Evolutionary conservation across 2,329 filamentous ascomycete species (phyloP).

Genomic region (Fonsecaea monophora): DNA sequence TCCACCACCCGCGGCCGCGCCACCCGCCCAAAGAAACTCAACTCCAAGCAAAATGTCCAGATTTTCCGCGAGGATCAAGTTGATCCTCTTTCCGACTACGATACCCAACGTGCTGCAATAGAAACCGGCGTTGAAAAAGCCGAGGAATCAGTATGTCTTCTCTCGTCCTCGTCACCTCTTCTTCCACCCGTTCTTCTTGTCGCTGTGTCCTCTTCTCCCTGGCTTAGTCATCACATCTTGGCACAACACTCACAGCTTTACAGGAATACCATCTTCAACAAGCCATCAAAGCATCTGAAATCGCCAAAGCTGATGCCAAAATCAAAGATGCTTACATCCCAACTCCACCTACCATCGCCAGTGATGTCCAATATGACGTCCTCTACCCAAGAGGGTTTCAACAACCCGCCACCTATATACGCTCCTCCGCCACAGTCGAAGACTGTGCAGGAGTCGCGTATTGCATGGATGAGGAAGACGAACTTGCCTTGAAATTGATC

Average conservation of each 20-base stretch:
- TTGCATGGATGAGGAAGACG: constrained; percentile 93
- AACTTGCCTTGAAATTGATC: constrained; percentile 80
- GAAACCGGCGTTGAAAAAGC: constrained; percentile 96
- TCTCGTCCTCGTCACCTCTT: constrained; percentile 17
- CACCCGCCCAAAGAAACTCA: constrained; percentile 73
- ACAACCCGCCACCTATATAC: constrained; percentile 91
- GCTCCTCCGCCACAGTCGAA: constrained; percentile 97
- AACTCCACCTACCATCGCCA: constrained; percentile 68
- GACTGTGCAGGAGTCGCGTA: constrained; percentile 90
- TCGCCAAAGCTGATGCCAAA: constrained; percentile 63
- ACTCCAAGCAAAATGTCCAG: constrained; percentile 83
- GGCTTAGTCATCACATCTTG: constrained; percentile 34
- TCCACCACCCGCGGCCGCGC: constrained; percentile 45
- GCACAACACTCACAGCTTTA: constrained; percentile 35
- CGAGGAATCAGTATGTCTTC: constrained; percentile 87
- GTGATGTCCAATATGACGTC: constrained; percentile 80
- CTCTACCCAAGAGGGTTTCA: constrained; percentile 81
- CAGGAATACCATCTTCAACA: constrained; percentile 96
- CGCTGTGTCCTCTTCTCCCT: constrained; percentile 29
- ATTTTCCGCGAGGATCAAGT: constrained; percentile 91
- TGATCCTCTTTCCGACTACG: constrained; percentile 83
- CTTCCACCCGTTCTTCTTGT: constrained; percentile 18
- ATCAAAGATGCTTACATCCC: constrained; percentile 70
- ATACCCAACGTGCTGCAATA: constrained; percentile 81
- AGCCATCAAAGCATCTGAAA: constrained; percentile 70